Percentiles rank a stretch among this genome's conserved stretches.
These are phyloP conservation scores for Macadamia integrifolia DNA, from an alignment of 164 flowering plant genomes.

Conservation along the genomic window DNA sequence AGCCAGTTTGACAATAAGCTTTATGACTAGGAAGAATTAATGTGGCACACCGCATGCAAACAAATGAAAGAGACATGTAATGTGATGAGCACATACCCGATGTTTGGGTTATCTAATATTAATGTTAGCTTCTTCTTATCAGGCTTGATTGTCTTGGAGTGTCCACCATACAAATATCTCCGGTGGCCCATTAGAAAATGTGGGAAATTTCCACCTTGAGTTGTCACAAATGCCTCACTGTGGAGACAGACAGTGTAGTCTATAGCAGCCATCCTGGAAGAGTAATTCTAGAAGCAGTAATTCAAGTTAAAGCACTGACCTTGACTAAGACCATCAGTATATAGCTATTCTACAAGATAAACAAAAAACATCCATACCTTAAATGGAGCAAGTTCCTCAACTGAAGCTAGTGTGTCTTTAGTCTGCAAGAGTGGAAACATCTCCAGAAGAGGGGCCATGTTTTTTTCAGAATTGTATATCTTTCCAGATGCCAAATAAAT, in stretches of 20 bases:
- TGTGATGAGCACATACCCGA: slow-evolving; percentile 38
- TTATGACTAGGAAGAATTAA: too few relatives aligned
- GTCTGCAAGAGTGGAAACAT: slow-evolving; percentile 89
- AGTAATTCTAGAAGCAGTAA: slow-evolving; percentile 55
- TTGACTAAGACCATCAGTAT: slow-evolving; percentile 1
- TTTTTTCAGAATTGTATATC: slow-evolving; percentile 74
- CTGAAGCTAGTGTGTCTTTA: slow-evolving; percentile 67
- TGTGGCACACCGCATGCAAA: too few relatives aligned
- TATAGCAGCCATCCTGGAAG: slow-evolving; percentile 98
- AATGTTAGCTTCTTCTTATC: slow-evolving; percentile 82
- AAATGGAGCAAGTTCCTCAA: slow-evolving; percentile 73
- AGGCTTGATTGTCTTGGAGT: slow-evolving; percentile 85
- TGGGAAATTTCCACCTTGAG: slow-evolving; percentile 98
- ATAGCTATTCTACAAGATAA: neutral
- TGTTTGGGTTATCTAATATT: slow-evolving; percentile 71
- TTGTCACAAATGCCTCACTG: slow-evolving; percentile 96
- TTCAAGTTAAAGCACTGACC: slow-evolving; percentile 18
- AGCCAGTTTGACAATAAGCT: too few relatives aligned
- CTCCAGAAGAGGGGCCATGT: slow-evolving; percentile 76
- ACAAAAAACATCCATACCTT: slow-evolving; percentile 30
- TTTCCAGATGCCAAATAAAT: slow-evolving; percentile 92
- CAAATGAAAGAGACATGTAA: too few relatives aligned
- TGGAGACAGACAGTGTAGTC: slow-evolving; percentile 96
- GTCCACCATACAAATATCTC: slow-evolving; percentile 78
- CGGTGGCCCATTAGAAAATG: slow-evolving; percentile 91